Base-by-base conservation (phyloP, 1,284 basidiomycete species). In the Fistulina hepatica region DNA sequence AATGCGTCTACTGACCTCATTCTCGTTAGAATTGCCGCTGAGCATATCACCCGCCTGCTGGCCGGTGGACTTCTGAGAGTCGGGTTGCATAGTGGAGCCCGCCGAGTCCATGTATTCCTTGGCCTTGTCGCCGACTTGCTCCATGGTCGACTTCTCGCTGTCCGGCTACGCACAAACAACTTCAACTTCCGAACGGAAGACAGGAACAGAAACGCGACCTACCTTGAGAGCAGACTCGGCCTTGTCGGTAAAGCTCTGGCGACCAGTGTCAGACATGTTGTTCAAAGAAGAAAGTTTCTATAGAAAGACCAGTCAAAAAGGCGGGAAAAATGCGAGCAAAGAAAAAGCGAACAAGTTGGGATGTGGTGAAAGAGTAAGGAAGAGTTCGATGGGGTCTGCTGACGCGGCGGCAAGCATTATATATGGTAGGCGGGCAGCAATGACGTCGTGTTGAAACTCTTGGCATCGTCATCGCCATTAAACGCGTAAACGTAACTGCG, bases 181-280 rank as follows among this genome's bases (percentile, higher is more conserved):
- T 27, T 28, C 16, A 25, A 7, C 30, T 16, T 23, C 8, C 19
- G 21, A 21, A 33, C 15, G 7, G 19, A 7, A 12, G 21, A 7
- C 21, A 19, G 5, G 22, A 2, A 21, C 9, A 28, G 19, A 12
- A 16, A n/a, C 24, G 21, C 2, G 20, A 39, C 33, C 16, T 32
- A 67, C 67, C 64, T 71, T 69, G 39, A 69, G n/a, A 30, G 65
- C 58, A 50, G 67, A 50, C 25, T 50, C 47, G 36, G 60, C 63
- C 54, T 71, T 72, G 61, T 72, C 68, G 50, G 69, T 69, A 54
- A 71, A 55, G 41, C 61, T 65, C 62, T 72, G 66, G 43, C 70
- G 69, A 37, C 49, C 56, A 39, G 56, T 52, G 50, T 69, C 65
- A 41, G 65, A 64, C 66, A 67, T 69, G 44, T n/a, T n/a, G n/a